Evolutionary conservation across 2,329 filamentous ascomycete genomes (phyloP).

Genomic region (Pyricularia sp.): DNA sequence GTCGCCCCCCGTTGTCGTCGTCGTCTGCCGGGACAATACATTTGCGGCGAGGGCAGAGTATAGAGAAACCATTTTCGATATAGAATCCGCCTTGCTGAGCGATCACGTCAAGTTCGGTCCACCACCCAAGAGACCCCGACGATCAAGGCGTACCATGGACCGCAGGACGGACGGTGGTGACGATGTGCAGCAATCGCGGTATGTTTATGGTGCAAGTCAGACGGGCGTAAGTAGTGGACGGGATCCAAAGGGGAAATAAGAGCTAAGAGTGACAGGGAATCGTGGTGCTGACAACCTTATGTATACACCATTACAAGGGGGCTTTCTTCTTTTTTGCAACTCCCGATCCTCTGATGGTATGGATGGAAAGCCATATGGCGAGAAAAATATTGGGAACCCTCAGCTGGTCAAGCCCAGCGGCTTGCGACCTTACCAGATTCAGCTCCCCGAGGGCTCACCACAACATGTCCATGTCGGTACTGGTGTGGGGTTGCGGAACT

Average conservation of each 20-base stretch:
- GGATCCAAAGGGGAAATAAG: not conserved
- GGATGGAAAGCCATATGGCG: not conserved
- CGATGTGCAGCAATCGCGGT: not conserved
- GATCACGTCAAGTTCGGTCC: not conserved
- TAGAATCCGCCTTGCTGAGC: not conserved
- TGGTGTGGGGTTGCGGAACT: not conserved
- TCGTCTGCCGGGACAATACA: not conserved
- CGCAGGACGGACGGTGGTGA: not conserved
- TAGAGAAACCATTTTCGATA: not conserved
- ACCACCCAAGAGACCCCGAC: not conserved
- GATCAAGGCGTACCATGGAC: not conserved
- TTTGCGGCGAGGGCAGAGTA: not conserved
- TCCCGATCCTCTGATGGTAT: not conserved
- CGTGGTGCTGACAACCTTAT: not conserved
- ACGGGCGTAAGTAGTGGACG: not conserved
- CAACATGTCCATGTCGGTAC: not conserved
- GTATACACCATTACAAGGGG: not conserved
- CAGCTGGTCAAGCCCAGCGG: not conserved
- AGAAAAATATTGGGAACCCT: not conserved
- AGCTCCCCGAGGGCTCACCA: not conserved
- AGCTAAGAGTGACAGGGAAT: not conserved
- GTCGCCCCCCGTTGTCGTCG: not conserved
- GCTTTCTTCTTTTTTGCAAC: not conserved
- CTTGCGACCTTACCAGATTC: not conserved
- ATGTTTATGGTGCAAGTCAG: not conserved